Conservation (phyloP, 306 rosid species). For the Clitoria ternatea region DNA sequence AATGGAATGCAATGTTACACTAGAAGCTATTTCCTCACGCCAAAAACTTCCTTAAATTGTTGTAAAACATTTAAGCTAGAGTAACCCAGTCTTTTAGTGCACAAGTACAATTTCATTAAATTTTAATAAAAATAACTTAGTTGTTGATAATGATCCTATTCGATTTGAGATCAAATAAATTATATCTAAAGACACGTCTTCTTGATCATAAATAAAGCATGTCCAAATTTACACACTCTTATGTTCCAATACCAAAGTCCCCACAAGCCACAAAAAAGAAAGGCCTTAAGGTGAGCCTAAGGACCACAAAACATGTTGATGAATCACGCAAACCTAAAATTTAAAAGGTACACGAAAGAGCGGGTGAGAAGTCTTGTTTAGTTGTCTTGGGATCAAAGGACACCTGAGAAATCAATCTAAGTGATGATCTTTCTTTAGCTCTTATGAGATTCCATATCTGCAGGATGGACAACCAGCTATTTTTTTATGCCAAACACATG, state of each 20-base stretch:
- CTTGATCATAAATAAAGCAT: too few species aligned
- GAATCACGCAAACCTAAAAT: constrained; percentile 15
- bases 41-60: too few species aligned
- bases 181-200: too few species aligned
- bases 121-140: too few species aligned
- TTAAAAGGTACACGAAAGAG: not conserved
- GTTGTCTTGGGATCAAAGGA: constrained; percentile 42
- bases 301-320: constrained; percentile 7
- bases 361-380: constrained; percentile 26
- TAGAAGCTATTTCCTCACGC: too few species aligned
- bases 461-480: constrained; percentile 11
- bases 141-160: too few species aligned
- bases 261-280: constrained; percentile 3
- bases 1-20: too few species aligned
- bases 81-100: too few species aligned
- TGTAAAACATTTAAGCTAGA: too few species aligned
- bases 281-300: not conserved
- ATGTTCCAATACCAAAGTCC: not conserved
- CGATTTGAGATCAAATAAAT: too few species aligned
- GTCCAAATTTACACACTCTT: too few species aligned
- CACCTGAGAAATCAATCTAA: constrained; percentile 49
- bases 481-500: constrained; percentile 40
- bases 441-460: constrained; percentile 36
- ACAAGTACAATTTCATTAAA: too few species aligned
- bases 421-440: constrained; percentile 20